phyloP scores from a whole-genome alignment of 805 yeast genomes.

The Sungouiozyma intestinalis region DNA sequence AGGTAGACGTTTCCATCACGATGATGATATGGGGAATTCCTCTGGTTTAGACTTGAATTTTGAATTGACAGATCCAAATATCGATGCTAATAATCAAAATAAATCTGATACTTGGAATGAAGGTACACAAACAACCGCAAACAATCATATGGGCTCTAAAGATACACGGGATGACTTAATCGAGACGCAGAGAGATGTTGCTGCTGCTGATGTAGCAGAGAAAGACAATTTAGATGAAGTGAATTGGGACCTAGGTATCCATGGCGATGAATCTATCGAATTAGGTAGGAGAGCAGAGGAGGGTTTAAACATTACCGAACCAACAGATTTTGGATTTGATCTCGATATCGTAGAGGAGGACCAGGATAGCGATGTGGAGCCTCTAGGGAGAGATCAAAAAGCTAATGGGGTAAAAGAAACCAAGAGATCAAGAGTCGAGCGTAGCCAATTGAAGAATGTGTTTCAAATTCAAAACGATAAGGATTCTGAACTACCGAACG shows the following conservation, averaged over 20 bases:
- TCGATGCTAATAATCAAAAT: slow-evolving; percentile 8
- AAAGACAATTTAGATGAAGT: slow-evolving; percentile 16
- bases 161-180: not conserved
- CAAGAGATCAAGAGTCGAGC: slow-evolving; percentile 4
- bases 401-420: slow-evolving; percentile 12
- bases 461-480: slow-evolving; percentile 11
- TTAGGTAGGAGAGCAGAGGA: slow-evolving; percentile 43
- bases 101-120: slow-evolving; percentile 13
- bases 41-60: slow-evolving; percentile 26
- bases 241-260: slow-evolving; percentile 24
- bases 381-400: slow-evolving; percentile 21
- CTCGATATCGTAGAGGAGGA: slow-evolving; percentile 34
- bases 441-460: slow-evolving; percentile 9
- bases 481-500: slow-evolving; percentile 5
- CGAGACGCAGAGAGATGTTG: not conserved
- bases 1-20: slow-evolving; percentile 21
- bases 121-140: slow-evolving; percentile 15
- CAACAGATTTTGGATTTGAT: slow-evolving; percentile 43
- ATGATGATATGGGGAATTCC: slow-evolving; percentile 14
- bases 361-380: slow-evolving; percentile 23
- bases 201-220: slow-evolving; percentile 18
- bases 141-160: not conserved
- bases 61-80: slow-evolving; percentile 21
- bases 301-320: slow-evolving; percentile 15
- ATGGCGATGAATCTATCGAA: slow-evolving; percentile 43